Evolutionary conservation across 139 green algal species (phyloP).

Genomic region (Edaphochlamys debaryana): DNA sequence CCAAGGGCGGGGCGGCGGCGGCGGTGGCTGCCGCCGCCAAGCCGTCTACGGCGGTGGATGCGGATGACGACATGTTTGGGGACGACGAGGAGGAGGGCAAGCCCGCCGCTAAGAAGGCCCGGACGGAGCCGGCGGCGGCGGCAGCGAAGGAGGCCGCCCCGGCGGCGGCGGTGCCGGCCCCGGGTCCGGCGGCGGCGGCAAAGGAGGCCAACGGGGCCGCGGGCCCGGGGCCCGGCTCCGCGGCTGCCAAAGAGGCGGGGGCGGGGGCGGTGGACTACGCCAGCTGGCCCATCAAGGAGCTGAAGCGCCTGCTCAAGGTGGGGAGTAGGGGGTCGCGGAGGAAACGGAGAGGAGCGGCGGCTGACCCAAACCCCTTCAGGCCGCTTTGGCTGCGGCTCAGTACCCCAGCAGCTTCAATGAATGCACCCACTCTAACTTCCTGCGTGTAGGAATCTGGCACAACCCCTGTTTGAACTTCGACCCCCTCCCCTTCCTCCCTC

Average conservation of each 20-base stretch:
- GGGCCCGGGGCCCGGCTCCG: neutral
- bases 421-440: no score
- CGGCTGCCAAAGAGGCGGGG: neutral
- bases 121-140: slow-evolving; percentile 3
- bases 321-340: neutral
- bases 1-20: neutral
- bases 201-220: neutral
- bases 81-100: slow-evolving; percentile 28
- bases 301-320: slow-evolving; percentile 71
- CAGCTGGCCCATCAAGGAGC: slow-evolving; percentile 82
- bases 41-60: neutral
- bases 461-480: no score
- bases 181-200: neutral
- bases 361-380: no score
- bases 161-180: neutral
- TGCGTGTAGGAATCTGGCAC: no score
- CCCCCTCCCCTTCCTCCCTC: neutral
- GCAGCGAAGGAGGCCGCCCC: neutral
- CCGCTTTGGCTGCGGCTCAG: no score
- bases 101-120: neutral
- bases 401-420: no score
- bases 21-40: neutral
- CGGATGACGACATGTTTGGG: slow-evolving; percentile 51
- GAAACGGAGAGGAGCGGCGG: no score
- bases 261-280: slow-evolving; percentile 62